Percentiles rank a stretch among this genome's conserved stretches.
Conservation (phyloP, 2,329 filamentous ascomycete species). For the Lithohypha guttulata region DNA sequence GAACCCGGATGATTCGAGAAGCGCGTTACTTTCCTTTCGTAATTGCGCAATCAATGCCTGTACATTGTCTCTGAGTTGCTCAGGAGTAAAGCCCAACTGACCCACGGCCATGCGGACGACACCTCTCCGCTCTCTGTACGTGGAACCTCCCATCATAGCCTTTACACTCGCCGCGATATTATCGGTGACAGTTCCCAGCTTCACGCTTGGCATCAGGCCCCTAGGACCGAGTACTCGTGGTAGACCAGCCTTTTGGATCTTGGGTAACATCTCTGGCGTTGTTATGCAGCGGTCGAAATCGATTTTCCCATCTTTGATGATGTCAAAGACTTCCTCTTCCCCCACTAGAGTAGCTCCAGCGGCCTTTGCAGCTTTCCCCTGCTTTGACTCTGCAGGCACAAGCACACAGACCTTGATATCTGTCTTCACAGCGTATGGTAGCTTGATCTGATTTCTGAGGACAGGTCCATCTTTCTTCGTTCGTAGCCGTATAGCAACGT, state of each 20-base stretch:
- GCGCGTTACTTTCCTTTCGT: conserved; percentile 61
- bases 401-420: conserved; percentile 85
- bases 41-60: conserved; percentile 63
- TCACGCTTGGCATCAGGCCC: conserved; percentile 83
- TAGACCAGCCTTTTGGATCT: conserved; percentile 69
- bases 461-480: conserved; percentile 78
- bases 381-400: conserved; percentile 66
- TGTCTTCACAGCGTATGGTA: conserved; percentile 82
- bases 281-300: conserved; percentile 85
- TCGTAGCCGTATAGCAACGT: conserved; percentile 70
- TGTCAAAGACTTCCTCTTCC: conserved; percentile 73
- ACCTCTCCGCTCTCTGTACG: conserved; percentile 77
- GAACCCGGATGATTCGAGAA: conserved; percentile 47
- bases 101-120: conserved; percentile 84
- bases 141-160: conserved; percentile 71
- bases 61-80: conserved; percentile 76
- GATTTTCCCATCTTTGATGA: conserved; percentile 63
- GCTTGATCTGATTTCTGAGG: conserved; percentile 73
- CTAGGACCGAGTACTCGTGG: conserved; percentile 75
- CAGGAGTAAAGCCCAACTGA: conserved; percentile 77
- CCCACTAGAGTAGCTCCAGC: conserved; percentile 77
- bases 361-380: conserved; percentile 60
- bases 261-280: conserved; percentile 65
- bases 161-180: conserved; percentile 65
- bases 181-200: conserved; percentile 78